Conservation (phyloP, 2,329 filamentous ascomycete species). For the Paraphaeosphaeria minitans region DNA sequence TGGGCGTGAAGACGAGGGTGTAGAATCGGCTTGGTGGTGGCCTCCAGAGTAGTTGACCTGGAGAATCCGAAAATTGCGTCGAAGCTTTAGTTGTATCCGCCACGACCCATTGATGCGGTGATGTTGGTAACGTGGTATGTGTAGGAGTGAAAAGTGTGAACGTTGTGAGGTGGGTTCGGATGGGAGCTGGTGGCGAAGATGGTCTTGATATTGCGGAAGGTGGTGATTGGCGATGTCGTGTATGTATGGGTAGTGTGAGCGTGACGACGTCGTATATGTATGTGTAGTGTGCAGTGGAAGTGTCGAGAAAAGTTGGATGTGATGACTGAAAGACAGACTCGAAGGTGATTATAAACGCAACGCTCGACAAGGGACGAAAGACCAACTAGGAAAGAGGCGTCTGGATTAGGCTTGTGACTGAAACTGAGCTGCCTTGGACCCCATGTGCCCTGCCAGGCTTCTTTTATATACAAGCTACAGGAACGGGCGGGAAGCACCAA, state of each 20-base stretch:
- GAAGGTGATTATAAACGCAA: conserved; percentile 14
- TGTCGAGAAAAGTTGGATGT: conserved; percentile 8
- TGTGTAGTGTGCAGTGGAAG: conserved; percentile 4
- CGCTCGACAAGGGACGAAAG: conserved; percentile 1
- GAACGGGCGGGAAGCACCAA: conserved; percentile 1
- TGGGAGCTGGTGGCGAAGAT: conserved; percentile 3
- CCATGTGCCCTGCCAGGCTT: conserved; percentile 29
- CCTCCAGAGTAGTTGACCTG: conserved; percentile 1
- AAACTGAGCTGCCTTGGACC: conserved; percentile 25
- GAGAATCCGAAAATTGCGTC: not conserved
- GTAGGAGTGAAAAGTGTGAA: conserved; percentile 11
- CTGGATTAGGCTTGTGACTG: conserved; percentile 10
- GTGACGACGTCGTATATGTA: not conserved
- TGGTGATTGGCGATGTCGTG: conserved; percentile 4
- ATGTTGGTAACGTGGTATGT: not conserved
- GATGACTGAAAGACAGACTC: conserved; percentile 24
- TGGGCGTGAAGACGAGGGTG: conserved; percentile 3
- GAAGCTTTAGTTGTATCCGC: conserved; percentile 38
- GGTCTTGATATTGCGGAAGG: conserved; percentile 1
- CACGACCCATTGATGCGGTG: conserved; percentile 38
- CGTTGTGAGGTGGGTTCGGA: not conserved
- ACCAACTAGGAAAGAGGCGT: conserved; percentile 23
- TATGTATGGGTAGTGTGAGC: not conserved
- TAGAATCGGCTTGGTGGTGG: conserved; percentile 1
- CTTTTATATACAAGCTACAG: conserved; percentile 34